phyloP scores from a whole-genome alignment of 768 basidiomycete genomes.

The Pleurotus ostreatus region DNA sequence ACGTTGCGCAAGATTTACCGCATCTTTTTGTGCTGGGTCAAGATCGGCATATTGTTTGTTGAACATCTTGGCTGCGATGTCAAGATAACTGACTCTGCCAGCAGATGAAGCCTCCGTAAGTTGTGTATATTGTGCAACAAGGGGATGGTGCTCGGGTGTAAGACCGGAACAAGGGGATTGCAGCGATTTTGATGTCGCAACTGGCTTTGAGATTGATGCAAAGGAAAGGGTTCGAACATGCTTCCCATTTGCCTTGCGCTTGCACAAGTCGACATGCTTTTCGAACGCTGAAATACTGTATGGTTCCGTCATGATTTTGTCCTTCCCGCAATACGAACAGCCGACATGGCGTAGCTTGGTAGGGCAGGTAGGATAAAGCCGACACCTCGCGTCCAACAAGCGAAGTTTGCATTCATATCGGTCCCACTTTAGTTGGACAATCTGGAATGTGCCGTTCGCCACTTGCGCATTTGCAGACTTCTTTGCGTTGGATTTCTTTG shows the following conservation, averaged over 20 bases:
- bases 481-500: not conserved
- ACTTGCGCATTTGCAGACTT: not conserved
- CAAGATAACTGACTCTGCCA: constrained; percentile 13
- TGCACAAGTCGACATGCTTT: constrained; percentile 9
- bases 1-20: constrained; percentile 11
- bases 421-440: not conserved
- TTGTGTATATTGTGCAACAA: constrained; percentile 11
- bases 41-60: constrained; percentile 3
- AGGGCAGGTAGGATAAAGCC: not conserved
- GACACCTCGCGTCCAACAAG: not conserved
- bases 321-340: constrained; percentile 12
- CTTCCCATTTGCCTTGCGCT: not conserved
- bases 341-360: constrained; percentile 7
- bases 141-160: not conserved
- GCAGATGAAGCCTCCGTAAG: constrained; percentile 11
- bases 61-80: constrained; percentile 13
- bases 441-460: not conserved
- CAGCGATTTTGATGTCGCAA: not conserved
- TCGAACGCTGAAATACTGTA: constrained; percentile 11
- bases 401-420: not conserved
- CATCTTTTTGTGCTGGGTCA: constrained; percentile 1
- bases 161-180: constrained; percentile 15
- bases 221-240: not conserved
- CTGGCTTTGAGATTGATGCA: not conserved
- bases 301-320: constrained; percentile 9